Base-by-base conservation (phyloP, 1,284 basidiomycete genomes). In the Cutaneotrichosporon cyanovorans region DNA sequence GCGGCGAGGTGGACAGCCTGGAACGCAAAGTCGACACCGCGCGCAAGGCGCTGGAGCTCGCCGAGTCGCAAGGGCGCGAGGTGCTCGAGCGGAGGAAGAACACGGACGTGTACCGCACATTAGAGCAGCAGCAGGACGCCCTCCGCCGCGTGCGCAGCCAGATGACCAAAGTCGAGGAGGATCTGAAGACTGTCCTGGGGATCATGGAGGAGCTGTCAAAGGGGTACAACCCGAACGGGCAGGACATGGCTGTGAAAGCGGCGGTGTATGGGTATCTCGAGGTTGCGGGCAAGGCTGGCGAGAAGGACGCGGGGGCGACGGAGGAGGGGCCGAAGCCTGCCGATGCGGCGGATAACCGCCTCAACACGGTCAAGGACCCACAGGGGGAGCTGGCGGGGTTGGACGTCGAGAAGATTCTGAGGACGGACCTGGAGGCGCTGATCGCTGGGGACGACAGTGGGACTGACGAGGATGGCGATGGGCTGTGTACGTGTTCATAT, bases 231-330 rank as follows among this genome's bases (percentile, higher is more conserved):
- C 93, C 93, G 19, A 98, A 98, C 71, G 96, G 96, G 69, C 71
- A 73, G 69, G 93, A 98, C 66, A 97, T 98, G 93, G 92, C 89
- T 9, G 93, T 97, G 49, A 81, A 96, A 35, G 91, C 92, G 57
- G 92, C 93, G 15, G 91, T 96, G 7, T 83, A 90, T 37, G 91
- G 90, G 11, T 97, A 88, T 82, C 86, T 89, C 63, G 80, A 83
- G 47, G 74, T 51, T 62, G 75, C 49, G 62, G 68, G 47, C 58
- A 43, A 52, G 33, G 65, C 50, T 48, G 67, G 43, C 57, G 49
- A 50, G 28, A 65, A 48, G 48, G 62, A 62, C 20, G 52, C 40
- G 11, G 56, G 60, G 20, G 62, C 64, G 34, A 73, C 73, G 38
- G 45, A n/a, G 4, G 59, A 53, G 1, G 40, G 9, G 2, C 25